A percentile compares a stretch with the other conserved stretches of the same genome.
phyloP scores from a whole-genome alignment of 768 basidiomycete genomes.

The Pleurotus pulmonarius region DNA sequence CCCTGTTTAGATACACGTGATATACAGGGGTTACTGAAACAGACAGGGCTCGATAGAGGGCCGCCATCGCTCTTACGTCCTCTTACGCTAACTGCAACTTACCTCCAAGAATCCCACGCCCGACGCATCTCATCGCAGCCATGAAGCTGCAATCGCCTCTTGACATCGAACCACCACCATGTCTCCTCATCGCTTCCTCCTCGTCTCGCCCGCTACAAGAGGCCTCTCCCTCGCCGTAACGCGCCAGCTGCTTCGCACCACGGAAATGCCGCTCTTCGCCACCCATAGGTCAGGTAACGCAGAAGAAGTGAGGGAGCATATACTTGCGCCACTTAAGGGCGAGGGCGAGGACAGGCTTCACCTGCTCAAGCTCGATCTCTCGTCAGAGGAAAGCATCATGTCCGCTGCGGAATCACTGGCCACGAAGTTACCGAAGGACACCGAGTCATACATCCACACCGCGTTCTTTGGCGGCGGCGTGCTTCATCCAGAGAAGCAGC shows the following conservation, averaged over 20 bases:
- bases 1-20: background rate
- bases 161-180: constrained; percentile 6
- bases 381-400: constrained; percentile 46
- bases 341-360: constrained; percentile 42
- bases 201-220: constrained; percentile 53
- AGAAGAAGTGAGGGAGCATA: constrained; percentile 31
- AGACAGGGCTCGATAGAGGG: too few relatives aligned
- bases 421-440: constrained; percentile 22
- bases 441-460: constrained; percentile 43
- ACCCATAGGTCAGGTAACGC: constrained; percentile 41
- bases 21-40: too few relatives aligned
- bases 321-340: constrained; percentile 38
- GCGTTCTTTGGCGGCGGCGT: constrained; percentile 55
- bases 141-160: background rate
- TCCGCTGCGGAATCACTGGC: constrained; percentile 41
- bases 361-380: constrained; percentile 47
- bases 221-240: constrained; percentile 55
- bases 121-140: too few relatives aligned
- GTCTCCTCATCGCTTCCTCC: constrained; percentile 38
- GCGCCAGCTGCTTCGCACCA: constrained; percentile 47
- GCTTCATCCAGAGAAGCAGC: constrained; percentile 51
- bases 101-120: too few relatives aligned
- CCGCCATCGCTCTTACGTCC: too few relatives aligned
- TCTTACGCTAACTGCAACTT: too few relatives aligned
- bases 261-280: constrained; percentile 50